Evolutionary conservation across 257 asterid genomes (phyloP).

Genomic region (Striga asiatica): DNA sequence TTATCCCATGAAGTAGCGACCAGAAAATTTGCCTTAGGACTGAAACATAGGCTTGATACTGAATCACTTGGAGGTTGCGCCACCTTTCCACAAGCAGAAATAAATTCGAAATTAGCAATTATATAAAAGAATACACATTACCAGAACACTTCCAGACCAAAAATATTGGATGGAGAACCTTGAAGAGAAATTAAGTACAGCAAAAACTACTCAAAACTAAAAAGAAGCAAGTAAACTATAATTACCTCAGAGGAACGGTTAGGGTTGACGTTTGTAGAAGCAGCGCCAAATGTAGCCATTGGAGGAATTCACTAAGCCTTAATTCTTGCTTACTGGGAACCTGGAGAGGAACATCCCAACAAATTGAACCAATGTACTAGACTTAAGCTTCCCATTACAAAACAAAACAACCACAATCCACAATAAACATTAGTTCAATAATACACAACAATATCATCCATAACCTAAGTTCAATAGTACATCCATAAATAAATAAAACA

Average conservation of each 20-base stretch:
- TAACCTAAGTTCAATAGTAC: no score
- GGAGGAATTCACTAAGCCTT: no score
- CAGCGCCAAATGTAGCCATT: slow-evolving; percentile 64
- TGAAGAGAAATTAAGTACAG: neutral
- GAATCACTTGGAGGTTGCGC: slow-evolving; percentile 1
- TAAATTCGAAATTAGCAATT: neutral
- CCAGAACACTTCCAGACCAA: neutral
- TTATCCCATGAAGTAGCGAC: slow-evolving; percentile 95
- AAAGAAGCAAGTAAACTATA: neutral
- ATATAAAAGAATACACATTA: neutral
- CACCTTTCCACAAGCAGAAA: slow-evolving; percentile 26
- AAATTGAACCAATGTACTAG: no score
- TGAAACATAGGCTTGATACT: slow-evolving; percentile 73
- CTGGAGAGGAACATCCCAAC: no score
- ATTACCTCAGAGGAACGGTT: slow-evolving; percentile 74
- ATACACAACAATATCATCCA: no score
- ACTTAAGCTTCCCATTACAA: no score
- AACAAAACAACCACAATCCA: no score
- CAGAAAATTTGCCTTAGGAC: slow-evolving; percentile 73
- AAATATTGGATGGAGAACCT: neutral
- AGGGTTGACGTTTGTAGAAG: slow-evolving; percentile 46
- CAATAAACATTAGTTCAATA: no score
- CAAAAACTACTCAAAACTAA: neutral
- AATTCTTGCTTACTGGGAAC: no score
- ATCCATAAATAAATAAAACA: no score